Conservation (phyloP, 768 basidiomycete genomes). For the Collybia sordida region DNA sequence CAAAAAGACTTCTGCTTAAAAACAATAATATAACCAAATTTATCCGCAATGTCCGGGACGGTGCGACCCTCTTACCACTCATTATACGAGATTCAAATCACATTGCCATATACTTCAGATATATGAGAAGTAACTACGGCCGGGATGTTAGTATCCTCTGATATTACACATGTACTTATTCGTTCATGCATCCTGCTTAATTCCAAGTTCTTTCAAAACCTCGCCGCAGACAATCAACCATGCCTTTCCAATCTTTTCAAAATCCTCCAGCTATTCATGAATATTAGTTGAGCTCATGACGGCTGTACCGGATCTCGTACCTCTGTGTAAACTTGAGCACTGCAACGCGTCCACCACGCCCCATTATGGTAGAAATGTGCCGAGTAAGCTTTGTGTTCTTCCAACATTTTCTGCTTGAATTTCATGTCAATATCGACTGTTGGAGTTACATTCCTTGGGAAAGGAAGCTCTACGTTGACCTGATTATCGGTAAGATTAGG, state of each 20-base stretch:
- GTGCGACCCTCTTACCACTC: too few relatives aligned
- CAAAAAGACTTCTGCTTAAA: too few relatives aligned
- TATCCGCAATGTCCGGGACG: too few relatives aligned
- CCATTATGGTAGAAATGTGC: conserved; percentile 35
- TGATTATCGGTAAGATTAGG: conserved; percentile 8
- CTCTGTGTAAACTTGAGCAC: conserved; percentile 48
- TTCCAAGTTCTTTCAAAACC: conserved; percentile 23
- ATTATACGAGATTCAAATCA: too few relatives aligned
- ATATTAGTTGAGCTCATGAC: background rate
- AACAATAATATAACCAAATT: too few relatives aligned
- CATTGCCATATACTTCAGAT: too few relatives aligned
- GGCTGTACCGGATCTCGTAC: conserved; percentile 19
- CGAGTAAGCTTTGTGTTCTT: conserved; percentile 34
- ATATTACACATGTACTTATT: too few relatives aligned
- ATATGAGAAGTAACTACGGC: too few relatives aligned
- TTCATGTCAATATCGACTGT: conserved; percentile 19
- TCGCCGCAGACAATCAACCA: conserved; percentile 36
- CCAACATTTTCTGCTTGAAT: conserved; percentile 29
- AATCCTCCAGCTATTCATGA: conserved; percentile 34
- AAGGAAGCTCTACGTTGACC: conserved; percentile 43
- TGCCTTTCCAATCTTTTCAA: conserved; percentile 37
- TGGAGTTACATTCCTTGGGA: conserved; percentile 24
- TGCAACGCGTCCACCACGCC: conserved; percentile 47
- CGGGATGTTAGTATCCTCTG: too few relatives aligned
- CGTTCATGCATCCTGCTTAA: background rate